Evolutionary conservation across 1,139 yeast species (phyloP), one percentile per base, ranked within the genome.

Genomic region (Debaryomyces udenii): DNA sequence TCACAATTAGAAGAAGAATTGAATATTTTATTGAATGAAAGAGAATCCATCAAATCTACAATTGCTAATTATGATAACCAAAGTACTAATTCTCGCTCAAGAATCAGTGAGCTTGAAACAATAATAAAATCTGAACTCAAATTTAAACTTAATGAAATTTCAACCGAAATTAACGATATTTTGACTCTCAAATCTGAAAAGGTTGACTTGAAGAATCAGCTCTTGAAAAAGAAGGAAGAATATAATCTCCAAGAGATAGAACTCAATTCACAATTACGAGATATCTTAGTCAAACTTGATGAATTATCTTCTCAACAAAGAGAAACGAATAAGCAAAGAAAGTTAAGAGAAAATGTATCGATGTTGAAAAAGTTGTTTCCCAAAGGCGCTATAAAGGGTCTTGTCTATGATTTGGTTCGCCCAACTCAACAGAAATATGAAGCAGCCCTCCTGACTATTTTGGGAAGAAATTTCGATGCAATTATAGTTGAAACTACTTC

Each of bases 391-490:
- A 93, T 91, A 6, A 79, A 77, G 50, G 97, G 97, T 1, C 63
- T 88, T 18, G 81, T 91, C 2, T 77, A 81, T 49, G 97, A 90
- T 52, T 68, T 93, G 28, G 86, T 95, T 35, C 79, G 81, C 42
- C 96, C 98, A 7, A 75, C 81, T 17, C 87, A 86, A 52, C 81
- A 80, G 43, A 84, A 80, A 53, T 91, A 81, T 59, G 90, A 86
- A 40, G 55, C 72, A 6, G 96, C 99, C 0, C 76, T 93, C 31
- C 81, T 87, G 38, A 85, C 95, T 0, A 78, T 87, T 5, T 66
- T 93, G 33, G 99, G 98, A 3, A 76, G 79, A 48, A 78, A 88
- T 53, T 78, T 83, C 50, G 96, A 93, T 59, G 78, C 97, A 0
- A 78, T 93, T 9, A 77, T 93, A 24, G 99, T 93, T 3, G 96